Conservation (phyloP, 2,329 filamentous ascomycete species). For the Cercospora citrullina region DNA sequence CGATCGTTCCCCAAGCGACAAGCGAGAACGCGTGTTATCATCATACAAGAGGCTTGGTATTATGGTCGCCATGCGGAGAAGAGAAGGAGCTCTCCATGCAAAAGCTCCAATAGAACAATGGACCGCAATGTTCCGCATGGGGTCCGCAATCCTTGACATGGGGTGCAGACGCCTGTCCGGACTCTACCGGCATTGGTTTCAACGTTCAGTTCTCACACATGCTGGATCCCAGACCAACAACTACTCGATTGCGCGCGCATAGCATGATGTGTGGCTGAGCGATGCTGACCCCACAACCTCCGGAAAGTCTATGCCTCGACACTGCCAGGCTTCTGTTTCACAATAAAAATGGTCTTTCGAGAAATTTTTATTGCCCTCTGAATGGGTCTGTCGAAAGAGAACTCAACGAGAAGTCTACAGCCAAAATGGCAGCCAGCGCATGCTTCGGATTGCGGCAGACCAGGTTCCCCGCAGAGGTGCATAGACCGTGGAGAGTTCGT, state of each 20-base stretch:
- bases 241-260: constrained; percentile 2
- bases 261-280: constrained; percentile 5
- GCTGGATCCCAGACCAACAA: constrained; percentile 1
- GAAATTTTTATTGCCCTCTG: not conserved
- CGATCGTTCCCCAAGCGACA: not conserved
- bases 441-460: constrained; percentile 16
- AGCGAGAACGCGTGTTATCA: constrained; percentile 1
- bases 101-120: constrained; percentile 7
- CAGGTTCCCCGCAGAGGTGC: constrained; percentile 20
- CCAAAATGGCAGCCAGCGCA: not conserved
- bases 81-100: not conserved
- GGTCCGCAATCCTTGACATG: constrained; percentile 1
- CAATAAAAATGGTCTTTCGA: not conserved
- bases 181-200: not conserved
- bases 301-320: not conserved
- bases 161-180: not conserved
- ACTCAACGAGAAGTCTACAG: not conserved
- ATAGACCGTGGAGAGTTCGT: not conserved
- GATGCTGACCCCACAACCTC: not conserved
- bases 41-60: not conserved
- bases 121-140: not conserved
- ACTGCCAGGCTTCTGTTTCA: not conserved
- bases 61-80: constrained; percentile 5
- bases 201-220: not conserved
- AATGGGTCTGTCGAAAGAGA: not conserved